These are phyloP conservation scores for Amanita inopinata DNA, from an alignment of 768 basidiomycete species.

Conservation along the genomic window DNA sequence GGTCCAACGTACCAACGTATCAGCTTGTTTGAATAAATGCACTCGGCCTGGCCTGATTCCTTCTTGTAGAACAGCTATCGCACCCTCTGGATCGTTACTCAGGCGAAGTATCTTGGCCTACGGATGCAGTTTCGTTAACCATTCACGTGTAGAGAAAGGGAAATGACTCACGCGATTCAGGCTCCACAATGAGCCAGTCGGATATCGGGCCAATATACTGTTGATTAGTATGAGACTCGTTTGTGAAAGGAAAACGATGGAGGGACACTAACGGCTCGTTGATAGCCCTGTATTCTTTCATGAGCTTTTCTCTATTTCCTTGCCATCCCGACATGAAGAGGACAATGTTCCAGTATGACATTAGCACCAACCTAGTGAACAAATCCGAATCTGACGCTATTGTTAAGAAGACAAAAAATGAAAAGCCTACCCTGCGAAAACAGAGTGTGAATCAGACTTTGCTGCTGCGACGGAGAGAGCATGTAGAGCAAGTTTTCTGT, in stretches of 20 bases:
- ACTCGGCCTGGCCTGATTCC: constrained; percentile 46
- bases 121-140: neutral
- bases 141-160: neutral
- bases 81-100: constrained; percentile 51
- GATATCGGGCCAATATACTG: constrained; percentile 50
- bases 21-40: constrained; percentile 59
- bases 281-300: constrained; percentile 53
- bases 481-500: constrained; percentile 55
- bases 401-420: neutral
- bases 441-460: constrained; percentile 60
- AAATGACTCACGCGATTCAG: constrained; percentile 44
- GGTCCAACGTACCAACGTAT: constrained; percentile 43
- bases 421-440: constrained; percentile 58
- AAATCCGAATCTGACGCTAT: constrained; percentile 1
- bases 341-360: constrained; percentile 72
- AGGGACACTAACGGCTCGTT: constrained; percentile 45
- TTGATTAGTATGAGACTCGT: neutral
- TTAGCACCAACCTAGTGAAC: constrained; percentile 59
- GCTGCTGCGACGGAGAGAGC: constrained; percentile 62
- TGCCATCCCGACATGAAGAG: constrained; percentile 67
- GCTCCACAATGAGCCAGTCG: constrained; percentile 64
- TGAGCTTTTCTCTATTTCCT: constrained; percentile 56
- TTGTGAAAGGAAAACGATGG: neutral
- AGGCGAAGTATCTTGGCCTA: constrained; percentile 73
- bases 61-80: constrained; percentile 50